Evolutionary conservation across 2,329 filamentous ascomycete genomes (phyloP).

Genomic region (Talaromyces sp.): DNA sequence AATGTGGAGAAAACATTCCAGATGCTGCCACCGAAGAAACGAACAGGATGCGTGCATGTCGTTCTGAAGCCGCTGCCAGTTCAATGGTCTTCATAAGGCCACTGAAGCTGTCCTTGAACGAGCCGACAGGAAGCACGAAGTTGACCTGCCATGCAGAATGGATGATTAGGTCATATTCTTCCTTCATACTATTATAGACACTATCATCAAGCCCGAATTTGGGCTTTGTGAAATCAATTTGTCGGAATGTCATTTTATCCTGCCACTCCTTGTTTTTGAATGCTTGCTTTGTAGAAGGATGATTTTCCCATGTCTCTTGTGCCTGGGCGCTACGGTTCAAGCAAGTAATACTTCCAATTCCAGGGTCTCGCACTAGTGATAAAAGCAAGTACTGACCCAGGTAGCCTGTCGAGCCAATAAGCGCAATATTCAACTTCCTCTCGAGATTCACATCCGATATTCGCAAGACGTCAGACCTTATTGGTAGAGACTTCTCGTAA

Average conservation of each 20-base stretch:
- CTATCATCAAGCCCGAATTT: not conserved
- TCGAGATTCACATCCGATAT: not conserved
- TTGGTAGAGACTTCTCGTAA: constrained; percentile 3
- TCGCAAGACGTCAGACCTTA: not conserved
- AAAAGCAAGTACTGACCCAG: constrained; percentile 9
- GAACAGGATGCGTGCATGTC: constrained; percentile 1
- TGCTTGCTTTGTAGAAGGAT: not conserved
- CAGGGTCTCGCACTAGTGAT: not conserved
- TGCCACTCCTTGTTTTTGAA: not conserved
- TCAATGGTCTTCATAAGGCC: constrained; percentile 8
- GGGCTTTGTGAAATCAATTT: not conserved
- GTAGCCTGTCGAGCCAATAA: constrained; percentile 12
- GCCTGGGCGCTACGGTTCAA: constrained; percentile 1
- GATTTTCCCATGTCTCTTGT: not conserved
- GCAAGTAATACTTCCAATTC: not conserved
- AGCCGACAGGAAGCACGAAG: not conserved
- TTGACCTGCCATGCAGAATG: constrained; percentile 15
- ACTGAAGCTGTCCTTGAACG: constrained; percentile 10
- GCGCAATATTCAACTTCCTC: not conserved
- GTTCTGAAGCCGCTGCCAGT: not conserved
- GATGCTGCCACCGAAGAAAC: constrained; percentile 6
- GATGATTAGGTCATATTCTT: not conserved
- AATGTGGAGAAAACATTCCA: not conserved
- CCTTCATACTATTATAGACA: not conserved
- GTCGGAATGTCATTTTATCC: not conserved